Evolutionary conservation across 495 filamentous ascomycete genomes (phyloP).

Genomic region (Astrocystis sublimbata): DNA sequence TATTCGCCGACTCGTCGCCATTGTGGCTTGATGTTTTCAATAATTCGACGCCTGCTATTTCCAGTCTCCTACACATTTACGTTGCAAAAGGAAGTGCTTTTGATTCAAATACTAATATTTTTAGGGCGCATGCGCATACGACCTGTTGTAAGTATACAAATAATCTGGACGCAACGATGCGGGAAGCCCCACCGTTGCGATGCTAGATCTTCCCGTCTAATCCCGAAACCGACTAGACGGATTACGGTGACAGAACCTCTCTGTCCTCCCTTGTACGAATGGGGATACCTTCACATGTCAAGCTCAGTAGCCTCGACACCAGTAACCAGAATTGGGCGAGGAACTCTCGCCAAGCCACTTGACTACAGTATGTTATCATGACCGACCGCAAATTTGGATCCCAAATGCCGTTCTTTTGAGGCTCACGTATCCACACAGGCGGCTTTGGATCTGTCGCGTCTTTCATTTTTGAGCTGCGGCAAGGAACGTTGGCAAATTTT

Average conservation of each 20-base stretch:
- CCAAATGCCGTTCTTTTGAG: not conserved
- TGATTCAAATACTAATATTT: not conserved
- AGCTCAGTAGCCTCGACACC: not conserved
- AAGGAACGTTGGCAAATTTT: not conserved
- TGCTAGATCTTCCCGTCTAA: not conserved
- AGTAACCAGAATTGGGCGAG: not conserved
- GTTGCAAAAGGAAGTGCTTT: not conserved
- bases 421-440: not conserved
- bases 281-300: conserved; percentile 14
- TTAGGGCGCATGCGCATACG: too few species aligned
- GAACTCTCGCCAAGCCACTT: not conserved
- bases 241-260: too few species aligned
- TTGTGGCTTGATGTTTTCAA: not conserved
- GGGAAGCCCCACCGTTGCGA: conserved; percentile 9
- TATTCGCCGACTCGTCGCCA: not conserved
- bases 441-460: not conserved
- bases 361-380: too few species aligned
- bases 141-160: not conserved
- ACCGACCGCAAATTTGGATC: not conserved
- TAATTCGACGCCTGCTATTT: not conserved
- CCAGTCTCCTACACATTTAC: not conserved
- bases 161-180: not conserved
- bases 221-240: not conserved
- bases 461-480: not conserved
- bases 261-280: too few species aligned